Evolutionary conservation across 352 stramenopile genomes (phyloP), one percentile per base, ranked within the genome.

Genomic region (Phytophthora citrophthora): DNA sequence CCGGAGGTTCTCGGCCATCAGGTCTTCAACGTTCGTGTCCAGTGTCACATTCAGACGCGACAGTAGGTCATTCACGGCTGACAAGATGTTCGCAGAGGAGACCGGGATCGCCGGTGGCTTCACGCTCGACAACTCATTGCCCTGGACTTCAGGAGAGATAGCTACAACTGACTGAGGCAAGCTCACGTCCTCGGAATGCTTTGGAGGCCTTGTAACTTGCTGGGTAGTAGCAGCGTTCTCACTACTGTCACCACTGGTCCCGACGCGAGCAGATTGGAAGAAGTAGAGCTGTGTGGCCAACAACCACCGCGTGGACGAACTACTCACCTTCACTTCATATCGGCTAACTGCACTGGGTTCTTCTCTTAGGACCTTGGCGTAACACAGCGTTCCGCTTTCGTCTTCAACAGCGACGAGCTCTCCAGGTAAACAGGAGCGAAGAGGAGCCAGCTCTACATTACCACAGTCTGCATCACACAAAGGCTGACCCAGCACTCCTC

Each of bases 1-100:
- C 2, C 76, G 83, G 46, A 86, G 11, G 27, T 89, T 90, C 54
- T 93, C 76, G 9, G 72, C 75, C 39, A 95, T 55, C 5, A 94
- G 56, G 11, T 89, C 79, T 61, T 91, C 80, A 27, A 89, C 87
- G 15, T 71, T 82, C 10, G 72, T 77, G 49, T 86, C 81, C 45
- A 95, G 39, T 24, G 79, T 90, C 41, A 94, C 53, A 44, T 94
- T 93, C 38, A 94, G 56, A 4, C 83, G 79, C 0, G 75, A 77
- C 15, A 93, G 65, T 27, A 94, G 46, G 46, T 93, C 83, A 50
- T 95, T 94, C 20, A 94, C 84, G 2, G 82, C 85, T n/a, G 83
- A 80, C 39, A 94, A 67, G 16, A 94, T 70, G 26, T 79, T 91
- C 9, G 72, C 47, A 11, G 73, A 59, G 2, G 83, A 58, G 20